A percentile compares a stretch with the other conserved stretches of the same genome.
These are phyloP conservation scores for Penicillium sp. DNA, from an alignment of 2,329 filamentous ascomycete species.

Conservation along the genomic window DNA sequence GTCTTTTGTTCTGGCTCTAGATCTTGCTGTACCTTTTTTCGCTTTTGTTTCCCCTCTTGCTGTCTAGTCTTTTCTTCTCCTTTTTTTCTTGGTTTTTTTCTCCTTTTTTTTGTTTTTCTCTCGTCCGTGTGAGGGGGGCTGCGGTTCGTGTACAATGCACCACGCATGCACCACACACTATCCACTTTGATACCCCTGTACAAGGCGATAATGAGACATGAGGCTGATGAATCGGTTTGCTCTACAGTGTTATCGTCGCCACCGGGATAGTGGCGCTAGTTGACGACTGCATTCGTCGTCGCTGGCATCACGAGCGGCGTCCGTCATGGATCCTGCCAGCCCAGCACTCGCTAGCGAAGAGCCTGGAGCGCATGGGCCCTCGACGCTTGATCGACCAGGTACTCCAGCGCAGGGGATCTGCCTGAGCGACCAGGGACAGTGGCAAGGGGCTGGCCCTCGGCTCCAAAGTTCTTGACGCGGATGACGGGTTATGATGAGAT, in stretches of 20 bases:
- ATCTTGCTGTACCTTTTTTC: not conserved
- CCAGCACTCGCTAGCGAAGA: conserved; percentile 52
- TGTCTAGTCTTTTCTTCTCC: not conserved
- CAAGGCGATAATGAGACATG: not conserved
- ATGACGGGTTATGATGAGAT: not conserved
- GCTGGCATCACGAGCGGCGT: conserved; percentile 62
- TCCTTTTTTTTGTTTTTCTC: not conserved
- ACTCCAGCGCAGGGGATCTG: conserved; percentile 54
- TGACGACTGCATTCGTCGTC: conserved; percentile 84
- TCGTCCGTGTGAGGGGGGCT: not conserved
- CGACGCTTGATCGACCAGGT: conserved; percentile 64
- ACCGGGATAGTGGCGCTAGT: conserved; percentile 87
- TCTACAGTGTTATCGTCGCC: conserved; percentile 72
- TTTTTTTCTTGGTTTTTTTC: not conserved
- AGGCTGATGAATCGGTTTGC: conserved; percentile 9
- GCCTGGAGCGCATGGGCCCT: conserved; percentile 62
- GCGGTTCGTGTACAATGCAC: conserved; percentile 7
- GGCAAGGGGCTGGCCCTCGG: not conserved
- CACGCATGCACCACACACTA: conserved; percentile 1
- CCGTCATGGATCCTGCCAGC: conserved; percentile 55
- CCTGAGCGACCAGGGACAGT: conserved; percentile 19
- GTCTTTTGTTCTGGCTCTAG: not conserved
- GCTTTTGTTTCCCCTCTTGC: not conserved
- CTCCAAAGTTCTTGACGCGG: not conserved
- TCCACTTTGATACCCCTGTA: not conserved